Evolutionary conservation across 2,329 filamentous ascomycete species (phyloP), one percentile per base, ranked within the genome.

Genomic region (Aschersonia sp.): DNA sequence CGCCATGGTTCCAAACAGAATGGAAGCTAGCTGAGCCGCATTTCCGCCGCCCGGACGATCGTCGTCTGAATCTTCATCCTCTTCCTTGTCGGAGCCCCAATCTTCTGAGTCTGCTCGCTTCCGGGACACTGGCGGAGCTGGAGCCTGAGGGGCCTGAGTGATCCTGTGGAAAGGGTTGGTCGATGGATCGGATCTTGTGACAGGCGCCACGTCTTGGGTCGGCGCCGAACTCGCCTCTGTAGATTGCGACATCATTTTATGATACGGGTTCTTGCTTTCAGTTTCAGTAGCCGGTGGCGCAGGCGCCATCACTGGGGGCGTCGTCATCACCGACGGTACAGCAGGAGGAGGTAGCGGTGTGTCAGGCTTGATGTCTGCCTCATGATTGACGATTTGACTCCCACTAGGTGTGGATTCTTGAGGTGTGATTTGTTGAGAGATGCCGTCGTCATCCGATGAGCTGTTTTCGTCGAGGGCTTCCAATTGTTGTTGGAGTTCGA

Each of bases 81-180:
- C 70, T 28, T 69, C 67, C 57, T 77, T 80, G 51, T 84, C 82
- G 10, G 87, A 91, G 51, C 88, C 89, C 89, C 91, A 97, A 49
- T 72, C 73, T 32, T 78, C 89, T 52, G 94, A 74, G 49, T 72
- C 73, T 32, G 70, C 69, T 48, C 74, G 72, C 56, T 73, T 75
- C 51, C 75, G 70, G 9, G 75, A 75, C 45, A 73, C 57, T n/a
- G 67, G 66, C 12, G 63, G 67, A n/a, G 75, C 70, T 5, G 77
- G 70, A 50, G 68, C 69, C 54, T 65, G 62, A 44, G 61, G 64
- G 48, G 71, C 76, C 56, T 84, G 78, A 4, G 84, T 80, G 61
- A 94, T 79, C 49, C 89, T 85, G 64, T 94, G 86, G 80, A 97
- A 98, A 4, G 92, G 92, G 61, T 98, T 98, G 7, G 87, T 97